These are phyloP conservation scores for Lanmaoa pseudosensibilis DNA, from an alignment of 768 basidiomycete genomes.

Conservation along the genomic window DNA sequence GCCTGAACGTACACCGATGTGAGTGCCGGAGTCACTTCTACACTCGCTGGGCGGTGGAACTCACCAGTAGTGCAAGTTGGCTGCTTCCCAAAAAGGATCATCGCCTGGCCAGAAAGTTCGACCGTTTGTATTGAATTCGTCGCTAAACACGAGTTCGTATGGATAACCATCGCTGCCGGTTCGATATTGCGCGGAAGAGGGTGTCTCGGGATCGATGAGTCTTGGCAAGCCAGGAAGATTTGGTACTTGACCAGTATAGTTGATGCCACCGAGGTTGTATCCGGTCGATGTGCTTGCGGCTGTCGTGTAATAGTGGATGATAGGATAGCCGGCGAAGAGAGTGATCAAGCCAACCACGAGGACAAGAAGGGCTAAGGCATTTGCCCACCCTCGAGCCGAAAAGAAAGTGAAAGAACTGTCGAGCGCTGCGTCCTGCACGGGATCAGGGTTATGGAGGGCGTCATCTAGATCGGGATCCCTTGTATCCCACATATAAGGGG, in stretches of 20 bases:
- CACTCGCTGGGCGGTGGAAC: slow-evolving; percentile 4
- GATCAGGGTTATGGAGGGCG: slow-evolving; percentile 84
- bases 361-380: slow-evolving; percentile 69
- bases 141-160: slow-evolving; percentile 86
- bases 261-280: slow-evolving; percentile 84
- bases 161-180: slow-evolving; percentile 72
- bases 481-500: slow-evolving; percentile 72
- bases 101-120: slow-evolving; percentile 78
- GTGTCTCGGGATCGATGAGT: slow-evolving; percentile 80
- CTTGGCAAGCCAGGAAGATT: slow-evolving; percentile 61
- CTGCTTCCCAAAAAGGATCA: slow-evolving; percentile 86
- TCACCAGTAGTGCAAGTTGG: slow-evolving; percentile 80
- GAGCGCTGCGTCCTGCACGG: slow-evolving; percentile 60
- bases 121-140: slow-evolving; percentile 77
- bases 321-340: slow-evolving; percentile 88
- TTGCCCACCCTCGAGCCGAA: slow-evolving; percentile 81
- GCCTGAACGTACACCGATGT: slow-evolving; percentile 30
- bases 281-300: slow-evolving; percentile 38
- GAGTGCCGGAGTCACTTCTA: background rate
- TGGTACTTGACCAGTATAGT: slow-evolving; percentile 86
- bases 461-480: slow-evolving; percentile 89
- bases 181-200: slow-evolving; percentile 51
- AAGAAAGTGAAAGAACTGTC: slow-evolving; percentile 68
- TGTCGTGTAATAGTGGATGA: slow-evolving; percentile 57
- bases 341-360: slow-evolving; percentile 68